Evolutionary conservation across 495 filamentous ascomycete genomes (phyloP), one percentile per base, ranked within the genome.

Genomic region (Neurospora tetraspora): DNA sequence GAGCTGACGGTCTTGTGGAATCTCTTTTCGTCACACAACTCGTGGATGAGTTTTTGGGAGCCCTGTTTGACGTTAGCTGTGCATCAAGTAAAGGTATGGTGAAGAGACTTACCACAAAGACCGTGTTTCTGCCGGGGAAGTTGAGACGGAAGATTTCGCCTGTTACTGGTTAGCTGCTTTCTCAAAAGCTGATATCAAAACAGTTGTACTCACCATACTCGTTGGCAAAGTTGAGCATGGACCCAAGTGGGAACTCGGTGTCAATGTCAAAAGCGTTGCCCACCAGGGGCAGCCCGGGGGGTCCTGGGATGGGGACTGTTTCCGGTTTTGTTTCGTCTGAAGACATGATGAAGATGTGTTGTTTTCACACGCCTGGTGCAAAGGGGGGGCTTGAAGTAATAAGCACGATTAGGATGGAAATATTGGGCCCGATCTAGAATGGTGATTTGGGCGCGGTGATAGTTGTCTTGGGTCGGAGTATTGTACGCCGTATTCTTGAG

Each of bases 11-110:
- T 74, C 74, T 94, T 94, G 4, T 80, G 69, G 78, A 93, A 95
- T 70, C 87, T 82, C 38, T 83, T 87, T 78, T 92, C 92, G 76
- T 94, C 85, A 78, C 88, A 93, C 27, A 89, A 74, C 75, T 93
- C 92, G 65, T 92, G 80, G 27, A 89, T 79, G 18, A 93, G 78
- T 11, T 84, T 87, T 69, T 89, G 86, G 71, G 69, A 74, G 11
- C 11, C 69, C 73, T 74, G 42, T 23, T 3, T 3, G 1, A 5
- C 1, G 23, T 70, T 20, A 61, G 68, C 43, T 16, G 34, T 39
- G 12, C 5, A 20, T 20, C 18, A 14, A 9, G 0, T 36, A 6
- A 53, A 12, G 14, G 20, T 7, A 14, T 14, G 45, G 45, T 23
- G 11, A 53, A 2, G 47, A 31, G 20, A 43, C 74, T 10, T 76